phyloP scores from a whole-genome alignment of 2,329 filamentous ascomycete species.

The Colletotrichum echinochloae region DNA sequence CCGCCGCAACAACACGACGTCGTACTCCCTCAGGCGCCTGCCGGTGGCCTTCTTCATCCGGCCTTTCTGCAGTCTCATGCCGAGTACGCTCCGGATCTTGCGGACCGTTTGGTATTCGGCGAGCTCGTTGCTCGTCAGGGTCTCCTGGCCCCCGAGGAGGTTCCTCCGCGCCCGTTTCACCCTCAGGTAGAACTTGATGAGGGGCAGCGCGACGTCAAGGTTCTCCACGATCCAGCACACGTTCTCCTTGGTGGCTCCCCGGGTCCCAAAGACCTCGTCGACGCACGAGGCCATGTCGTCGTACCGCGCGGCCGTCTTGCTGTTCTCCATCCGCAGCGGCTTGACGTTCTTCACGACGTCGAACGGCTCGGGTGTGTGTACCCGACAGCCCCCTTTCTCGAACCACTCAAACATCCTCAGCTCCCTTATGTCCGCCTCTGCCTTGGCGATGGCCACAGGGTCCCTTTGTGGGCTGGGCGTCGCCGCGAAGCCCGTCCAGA shows the following conservation, averaged over 20 bases:
- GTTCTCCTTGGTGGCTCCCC: constrained; percentile 15
- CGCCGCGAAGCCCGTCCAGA: constrained; percentile 13
- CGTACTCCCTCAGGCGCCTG: constrained; percentile 1
- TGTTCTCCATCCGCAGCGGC: neutral
- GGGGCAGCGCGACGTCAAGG: neutral
- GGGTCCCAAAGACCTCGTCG: constrained; percentile 11
- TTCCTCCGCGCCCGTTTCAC: constrained; percentile 16
- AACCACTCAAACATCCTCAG: neutral
- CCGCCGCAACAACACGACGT: constrained; percentile 7
- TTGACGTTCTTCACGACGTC: constrained; percentile 12
- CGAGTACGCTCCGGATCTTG: constrained; percentile 8
- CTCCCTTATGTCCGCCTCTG: neutral
- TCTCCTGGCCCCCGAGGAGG: constrained; percentile 1
- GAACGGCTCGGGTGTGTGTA: neutral
- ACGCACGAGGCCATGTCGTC: constrained; percentile 17
- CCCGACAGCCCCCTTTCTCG: neutral
- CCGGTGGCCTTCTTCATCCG: neutral
- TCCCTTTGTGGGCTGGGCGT: constrained; percentile 4
- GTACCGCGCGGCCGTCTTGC: constrained; percentile 12
- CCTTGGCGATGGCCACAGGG: constrained; percentile 10
- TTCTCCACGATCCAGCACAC: constrained; percentile 17
- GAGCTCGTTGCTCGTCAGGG: constrained; percentile 5
- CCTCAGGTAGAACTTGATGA: constrained; percentile 10
- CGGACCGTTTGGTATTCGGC: constrained; percentile 15
- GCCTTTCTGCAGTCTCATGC: constrained; percentile 5